Conservation (phyloP, 2,329 filamentous ascomycete species). For the Neonectria sp. region DNA sequence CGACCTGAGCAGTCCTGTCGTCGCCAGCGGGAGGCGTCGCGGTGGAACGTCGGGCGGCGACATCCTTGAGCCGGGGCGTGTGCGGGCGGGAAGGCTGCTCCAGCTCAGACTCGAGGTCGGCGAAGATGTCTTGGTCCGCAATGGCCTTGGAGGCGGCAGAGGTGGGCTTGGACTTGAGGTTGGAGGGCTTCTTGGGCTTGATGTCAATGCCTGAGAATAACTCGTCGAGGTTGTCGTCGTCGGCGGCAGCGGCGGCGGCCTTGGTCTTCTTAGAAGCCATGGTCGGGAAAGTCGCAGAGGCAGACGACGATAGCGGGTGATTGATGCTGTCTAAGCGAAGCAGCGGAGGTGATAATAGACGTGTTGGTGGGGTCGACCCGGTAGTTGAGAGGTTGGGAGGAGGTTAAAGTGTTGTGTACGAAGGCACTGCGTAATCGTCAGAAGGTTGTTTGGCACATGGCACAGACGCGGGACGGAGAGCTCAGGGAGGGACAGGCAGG, state of each 20-base stretch:
- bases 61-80: conserved; percentile 81
- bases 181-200: conserved; percentile 64
- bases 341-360: background rate
- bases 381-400: conserved; percentile 27
- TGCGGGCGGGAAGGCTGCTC: conserved; percentile 83
- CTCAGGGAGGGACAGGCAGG: conserved; percentile 17
- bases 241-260: conserved; percentile 62
- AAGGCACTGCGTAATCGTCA: conserved; percentile 31
- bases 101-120: conserved; percentile 84
- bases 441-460: conserved; percentile 44
- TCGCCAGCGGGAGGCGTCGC: conserved; percentile 72
- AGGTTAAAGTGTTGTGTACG: conserved; percentile 27
- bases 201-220: conserved; percentile 75
- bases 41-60: conserved; percentile 60
- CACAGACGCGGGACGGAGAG: conserved; percentile 34
- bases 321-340: background rate
- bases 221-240: conserved; percentile 76
- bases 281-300: conserved; percentile 39
- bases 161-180: conserved; percentile 62
- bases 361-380: conserved; percentile 7
- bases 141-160: conserved; percentile 65
- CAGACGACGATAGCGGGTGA: conserved; percentile 20
- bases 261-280: conserved; percentile 76
- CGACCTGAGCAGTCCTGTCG: conserved; percentile 66
- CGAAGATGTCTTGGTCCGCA: conserved; percentile 82